Percentiles rank a stretch among this genome's conserved stretches.
phyloP scores from a whole-genome alignment of 352 stramenopile genomes.

The Phytopythium vexans region DNA sequence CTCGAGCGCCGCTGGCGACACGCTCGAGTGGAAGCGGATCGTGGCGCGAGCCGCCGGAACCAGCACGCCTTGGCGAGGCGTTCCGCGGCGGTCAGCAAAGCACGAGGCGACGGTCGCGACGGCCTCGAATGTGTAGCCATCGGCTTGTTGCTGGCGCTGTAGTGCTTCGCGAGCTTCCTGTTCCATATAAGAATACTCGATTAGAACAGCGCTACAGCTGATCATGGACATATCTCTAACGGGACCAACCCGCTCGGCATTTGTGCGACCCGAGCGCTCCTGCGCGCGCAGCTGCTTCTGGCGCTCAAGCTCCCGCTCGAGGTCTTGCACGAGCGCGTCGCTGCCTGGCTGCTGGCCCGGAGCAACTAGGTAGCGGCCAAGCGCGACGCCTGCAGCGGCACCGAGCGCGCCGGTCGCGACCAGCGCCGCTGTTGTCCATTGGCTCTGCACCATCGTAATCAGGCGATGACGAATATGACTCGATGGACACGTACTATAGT shows the following conservation, averaged over 20 bases:
- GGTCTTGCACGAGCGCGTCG: conserved; percentile 35
- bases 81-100: conserved; percentile 84
- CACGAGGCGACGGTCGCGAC: conserved; percentile 80
- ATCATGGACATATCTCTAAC: neutral
- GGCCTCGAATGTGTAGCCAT: conserved; percentile 68
- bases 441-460: conserved; percentile 5
- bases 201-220: neutral
- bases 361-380: conserved; percentile 16
- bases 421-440: conserved; percentile 20
- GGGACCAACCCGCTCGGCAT: conserved; percentile 39
- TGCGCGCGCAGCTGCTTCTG: conserved; percentile 71
- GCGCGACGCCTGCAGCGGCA: conserved; percentile 16
- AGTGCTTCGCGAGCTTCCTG: conserved; percentile 59
- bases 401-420: conserved; percentile 20
- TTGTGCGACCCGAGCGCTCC: conserved; percentile 71
- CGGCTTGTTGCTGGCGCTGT: conserved; percentile 53
- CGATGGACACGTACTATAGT: too few relatives aligned
- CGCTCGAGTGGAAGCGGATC: conserved; percentile 72
- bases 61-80: conserved; percentile 74
- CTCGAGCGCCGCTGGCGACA: conserved; percentile 73
- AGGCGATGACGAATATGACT: neutral
- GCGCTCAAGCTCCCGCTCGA: conserved; percentile 63
- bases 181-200: neutral
- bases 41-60: conserved; percentile 60
- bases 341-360: neutral